phyloP scores from a whole-genome alignment of 495 filamentous ascomycete genomes.

The Cudoniella acicularis region DNA sequence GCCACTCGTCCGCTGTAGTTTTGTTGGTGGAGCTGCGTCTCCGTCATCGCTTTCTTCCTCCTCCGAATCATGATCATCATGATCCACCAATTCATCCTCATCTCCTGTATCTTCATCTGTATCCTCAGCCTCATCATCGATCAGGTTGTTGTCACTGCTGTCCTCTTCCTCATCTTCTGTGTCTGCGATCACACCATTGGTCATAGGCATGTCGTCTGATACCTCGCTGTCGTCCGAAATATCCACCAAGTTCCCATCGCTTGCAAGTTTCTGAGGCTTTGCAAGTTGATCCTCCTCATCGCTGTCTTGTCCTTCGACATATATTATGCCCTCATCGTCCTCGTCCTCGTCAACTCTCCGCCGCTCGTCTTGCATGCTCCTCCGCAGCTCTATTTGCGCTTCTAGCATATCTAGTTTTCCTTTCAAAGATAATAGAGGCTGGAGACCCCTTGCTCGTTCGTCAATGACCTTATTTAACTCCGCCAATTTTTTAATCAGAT shows the following conservation, averaged over 20 bases:
- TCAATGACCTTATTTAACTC: slow-evolving; percentile 80
- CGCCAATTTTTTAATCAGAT: slow-evolving; percentile 69
- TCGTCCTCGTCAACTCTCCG: slow-evolving; percentile 50
- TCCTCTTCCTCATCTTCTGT: slow-evolving; percentile 42
- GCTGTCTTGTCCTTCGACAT: slow-evolving; percentile 76
- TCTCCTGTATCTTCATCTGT: slow-evolving; percentile 38
- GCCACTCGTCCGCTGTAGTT: slow-evolving; percentile 31
- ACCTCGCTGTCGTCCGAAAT: slow-evolving; percentile 23
- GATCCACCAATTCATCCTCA: slow-evolving; percentile 43
- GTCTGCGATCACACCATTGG: slow-evolving; percentile 35
- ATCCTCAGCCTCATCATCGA: slow-evolving; percentile 36
- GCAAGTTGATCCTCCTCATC: slow-evolving; percentile 36
- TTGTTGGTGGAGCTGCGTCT: slow-evolving; percentile 31
- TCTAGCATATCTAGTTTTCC: slow-evolving; percentile 36
- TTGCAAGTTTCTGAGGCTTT: slow-evolving; percentile 30
- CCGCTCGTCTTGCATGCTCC: slow-evolving; percentile 46
- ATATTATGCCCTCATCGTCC: slow-evolving; percentile 75
- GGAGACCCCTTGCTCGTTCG: slow-evolving; percentile 77
- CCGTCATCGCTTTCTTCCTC: slow-evolving; percentile 40
- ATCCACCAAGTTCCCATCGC: slow-evolving; percentile 30
- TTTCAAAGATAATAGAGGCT: slow-evolving; percentile 69
- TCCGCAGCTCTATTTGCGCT: slow-evolving; percentile 77
- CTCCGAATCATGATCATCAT: slow-evolving; percentile 36
- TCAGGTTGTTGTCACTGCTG: slow-evolving; percentile 26
- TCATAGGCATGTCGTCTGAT: slow-evolving; percentile 31